phyloP scores from a whole-genome alignment of 2,329 filamentous ascomycete species.

The Tolypocladium capitatum region DNA sequence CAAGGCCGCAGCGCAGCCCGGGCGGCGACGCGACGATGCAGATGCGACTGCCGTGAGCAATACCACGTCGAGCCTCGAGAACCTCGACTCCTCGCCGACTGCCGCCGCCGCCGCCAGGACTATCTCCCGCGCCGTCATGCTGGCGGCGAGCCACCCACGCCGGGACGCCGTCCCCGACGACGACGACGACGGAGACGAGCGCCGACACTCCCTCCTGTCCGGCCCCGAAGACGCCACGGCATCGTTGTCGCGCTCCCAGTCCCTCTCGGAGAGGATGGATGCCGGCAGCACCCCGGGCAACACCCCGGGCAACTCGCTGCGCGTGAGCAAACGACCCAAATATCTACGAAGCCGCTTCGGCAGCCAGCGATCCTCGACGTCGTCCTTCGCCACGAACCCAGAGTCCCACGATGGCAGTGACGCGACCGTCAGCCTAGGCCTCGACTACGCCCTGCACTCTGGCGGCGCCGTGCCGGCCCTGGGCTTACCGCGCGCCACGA shows the following conservation, averaged over 20 bases:
- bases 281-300: conserved; percentile 33
- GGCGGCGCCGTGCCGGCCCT: conserved; percentile 56
- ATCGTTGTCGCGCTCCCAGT: conserved; percentile 19
- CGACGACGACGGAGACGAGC: conserved; percentile 12
- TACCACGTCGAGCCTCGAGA: conserved; percentile 38
- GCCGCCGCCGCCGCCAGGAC: conserved; percentile 40
- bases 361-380: conserved; percentile 47
- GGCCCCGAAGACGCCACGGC: conserved; percentile 13
- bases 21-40: conserved; percentile 4
- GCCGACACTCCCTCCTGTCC: conserved; percentile 15
- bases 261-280: conserved; percentile 21
- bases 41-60: conserved; percentile 20
- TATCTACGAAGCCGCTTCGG: conserved; percentile 44
- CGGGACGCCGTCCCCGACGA: conserved; percentile 7
- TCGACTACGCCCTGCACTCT: conserved; percentile 72
- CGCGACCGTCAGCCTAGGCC: conserved; percentile 50
- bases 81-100: conserved; percentile 42
- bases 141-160: conserved; percentile 22
- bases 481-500: conserved; percentile 35
- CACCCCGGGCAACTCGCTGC: conserved; percentile 33
- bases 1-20: conserved; percentile 16
- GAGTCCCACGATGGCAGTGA: conserved; percentile 56
- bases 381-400: conserved; percentile 41
- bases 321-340: conserved; percentile 33
- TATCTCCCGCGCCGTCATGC: conserved; percentile 38